These are phyloP conservation scores for Glaciozyma antarctica DNA, from an alignment of 768 basidiomycete genomes.

Conservation along the genomic window DNA sequence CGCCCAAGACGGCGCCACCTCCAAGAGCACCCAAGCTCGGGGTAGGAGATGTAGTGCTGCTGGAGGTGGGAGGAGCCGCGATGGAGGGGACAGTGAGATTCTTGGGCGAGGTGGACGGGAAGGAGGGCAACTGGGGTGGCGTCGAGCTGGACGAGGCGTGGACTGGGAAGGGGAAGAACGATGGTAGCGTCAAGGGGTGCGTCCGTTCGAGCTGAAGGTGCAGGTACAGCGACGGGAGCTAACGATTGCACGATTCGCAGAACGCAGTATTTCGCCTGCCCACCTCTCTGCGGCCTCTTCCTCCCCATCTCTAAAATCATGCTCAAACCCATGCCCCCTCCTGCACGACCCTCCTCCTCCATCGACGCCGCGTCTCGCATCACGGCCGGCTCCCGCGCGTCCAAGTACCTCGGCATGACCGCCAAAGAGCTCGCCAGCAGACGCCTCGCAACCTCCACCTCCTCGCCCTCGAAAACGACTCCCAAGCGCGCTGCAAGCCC, in stretches of 20 bases:
- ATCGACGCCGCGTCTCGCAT: slow-evolving; percentile 43
- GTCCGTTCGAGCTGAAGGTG: slow-evolving; percentile 37
- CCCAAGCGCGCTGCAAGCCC: not conserved
- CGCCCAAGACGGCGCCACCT: no score
- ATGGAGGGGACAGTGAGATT: slow-evolving; percentile 72
- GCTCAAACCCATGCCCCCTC: slow-evolving; percentile 44
- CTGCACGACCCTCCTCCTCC: slow-evolving; percentile 58
- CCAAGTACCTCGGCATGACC: slow-evolving; percentile 73
- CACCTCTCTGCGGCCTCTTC: slow-evolving; percentile 81
- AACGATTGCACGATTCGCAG: slow-evolving; percentile 41
- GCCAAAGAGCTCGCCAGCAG: slow-evolving; percentile 63
- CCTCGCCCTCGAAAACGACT: not conserved
- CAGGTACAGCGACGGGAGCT: not conserved
- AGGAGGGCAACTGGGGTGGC: slow-evolving; percentile 83
- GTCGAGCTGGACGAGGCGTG: slow-evolving; percentile 81
- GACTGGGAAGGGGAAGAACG: slow-evolving; percentile 85
- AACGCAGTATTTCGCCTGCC: slow-evolving; percentile 73
- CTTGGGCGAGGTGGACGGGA: slow-evolving; percentile 77
- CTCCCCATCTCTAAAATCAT: slow-evolving; percentile 74
- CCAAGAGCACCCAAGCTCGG: slow-evolving; percentile 36
- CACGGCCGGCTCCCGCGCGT: slow-evolving; percentile 73
- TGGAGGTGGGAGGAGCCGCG: slow-evolving; percentile 65
- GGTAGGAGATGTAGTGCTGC: slow-evolving; percentile 70
- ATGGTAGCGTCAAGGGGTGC: slow-evolving; percentile 80
- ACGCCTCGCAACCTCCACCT: not conserved